Evolutionary conservation across 2,329 filamentous ascomycete genomes (phyloP), one percentile per base, ranked within the genome.

Genomic region (Aspergillus sp.): DNA sequence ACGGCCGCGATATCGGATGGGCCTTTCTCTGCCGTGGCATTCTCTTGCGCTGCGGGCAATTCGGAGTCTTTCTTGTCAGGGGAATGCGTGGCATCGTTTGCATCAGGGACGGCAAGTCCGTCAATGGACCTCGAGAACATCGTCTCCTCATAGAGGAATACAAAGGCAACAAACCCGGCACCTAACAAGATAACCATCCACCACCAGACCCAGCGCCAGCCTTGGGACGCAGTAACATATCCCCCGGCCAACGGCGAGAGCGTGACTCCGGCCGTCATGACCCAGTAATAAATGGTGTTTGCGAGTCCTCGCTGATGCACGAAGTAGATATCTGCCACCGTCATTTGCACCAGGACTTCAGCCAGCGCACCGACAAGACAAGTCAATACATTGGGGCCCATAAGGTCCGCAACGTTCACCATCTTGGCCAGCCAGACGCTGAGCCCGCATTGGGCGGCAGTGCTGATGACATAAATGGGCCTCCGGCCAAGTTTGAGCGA

Each of bases 171-270:
- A 0, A 69, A 34, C 4, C 53, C 49, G 6, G 51, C 34, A 2
- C 57, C 56, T 15, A 67, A 50, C 19, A 68, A 48, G 30, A 68
- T 64, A 12, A 51, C 51, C 27, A 48, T 59, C 56, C 57, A 70
- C 66, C 66, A 69, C 58, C 59, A 71, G 1, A 63, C 54, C 65
- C 66, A 72, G 8, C 67, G 52, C 69, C 69, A 74, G 1, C 65
- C 67, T 41, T 65, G 58, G 1, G 48, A 45, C 0, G 49, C 43
- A 0, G 59, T 58, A n/a, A 65, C 44, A 25, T 43, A 56, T 2
- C 53, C 55, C 1, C 45, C 47, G 1, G 41, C 42, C 19, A 22
- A 22, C 10, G 19, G 19, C 6, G 19, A 22, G 6, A 22, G 19
- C 10, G 19, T 22, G 6, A 10, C 10, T 10, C 53, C 49, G 29